Conservation (phyloP, 768 basidiomycete species). For the Phaeolepiota aurea region DNA sequence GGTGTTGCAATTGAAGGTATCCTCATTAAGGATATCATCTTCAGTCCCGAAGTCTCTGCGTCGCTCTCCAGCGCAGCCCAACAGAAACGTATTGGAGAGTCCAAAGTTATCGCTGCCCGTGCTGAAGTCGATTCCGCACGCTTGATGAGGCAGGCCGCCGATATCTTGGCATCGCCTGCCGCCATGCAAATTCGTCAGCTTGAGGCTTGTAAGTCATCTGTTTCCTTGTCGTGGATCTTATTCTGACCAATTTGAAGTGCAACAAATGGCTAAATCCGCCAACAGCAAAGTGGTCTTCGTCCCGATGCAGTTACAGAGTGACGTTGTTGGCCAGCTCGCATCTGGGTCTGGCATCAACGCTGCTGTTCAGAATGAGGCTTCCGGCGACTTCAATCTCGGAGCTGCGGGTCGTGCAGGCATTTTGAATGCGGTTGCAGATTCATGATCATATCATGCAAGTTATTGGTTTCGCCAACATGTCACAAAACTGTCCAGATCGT, state of each 20-base stretch:
- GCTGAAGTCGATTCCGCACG: constrained; percentile 94
- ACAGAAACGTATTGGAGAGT: constrained; percentile 94
- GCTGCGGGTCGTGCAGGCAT: constrained; percentile 41
- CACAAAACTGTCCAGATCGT: background rate
- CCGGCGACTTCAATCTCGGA: constrained; percentile 31
- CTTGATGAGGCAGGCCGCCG: constrained; percentile 95
- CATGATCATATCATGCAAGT: constrained; percentile 16
- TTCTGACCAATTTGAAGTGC: constrained; percentile 33
- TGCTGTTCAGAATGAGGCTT: constrained; percentile 27
- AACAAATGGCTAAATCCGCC: constrained; percentile 90
- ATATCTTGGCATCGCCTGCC: constrained; percentile 88
- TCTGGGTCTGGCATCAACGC: constrained; percentile 18
- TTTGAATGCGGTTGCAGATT: constrained; percentile 39
- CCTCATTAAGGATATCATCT: constrained; percentile 92
- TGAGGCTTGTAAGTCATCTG: constrained; percentile 56
- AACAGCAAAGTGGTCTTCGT: constrained; percentile 91
- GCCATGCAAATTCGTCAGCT: constrained; percentile 98
- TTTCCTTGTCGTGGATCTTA: too few species aligned
- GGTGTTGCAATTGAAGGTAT: constrained; percentile 96
- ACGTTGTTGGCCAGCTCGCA: constrained; percentile 45
- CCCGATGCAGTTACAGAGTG: constrained; percentile 83
- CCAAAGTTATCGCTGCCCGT: constrained; percentile 91
- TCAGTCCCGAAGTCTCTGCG: constrained; percentile 82
- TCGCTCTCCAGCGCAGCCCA: constrained; percentile 93
- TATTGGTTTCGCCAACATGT: background rate